phyloP scores from a whole-genome alignment of 257 asterid genomes.

The Voacanga thouarsii region DNA sequence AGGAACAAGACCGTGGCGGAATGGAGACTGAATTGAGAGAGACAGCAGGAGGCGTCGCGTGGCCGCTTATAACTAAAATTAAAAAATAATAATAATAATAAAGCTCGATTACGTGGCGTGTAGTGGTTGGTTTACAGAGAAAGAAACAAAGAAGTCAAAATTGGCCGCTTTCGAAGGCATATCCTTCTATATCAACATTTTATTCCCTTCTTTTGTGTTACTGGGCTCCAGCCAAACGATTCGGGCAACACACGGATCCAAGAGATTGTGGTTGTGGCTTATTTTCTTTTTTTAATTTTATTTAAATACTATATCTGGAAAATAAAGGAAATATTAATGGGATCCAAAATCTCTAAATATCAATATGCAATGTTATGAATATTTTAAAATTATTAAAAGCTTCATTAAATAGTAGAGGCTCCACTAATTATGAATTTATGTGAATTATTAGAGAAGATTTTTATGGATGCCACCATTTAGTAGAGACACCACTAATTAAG shows the following conservation, averaged over 20 bases:
- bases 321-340: too few species aligned
- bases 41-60: constrained; percentile 23
- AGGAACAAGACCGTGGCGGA: constrained; percentile 8
- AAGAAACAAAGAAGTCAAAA: constrained; percentile 1
- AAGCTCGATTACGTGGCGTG: constrained; percentile 2
- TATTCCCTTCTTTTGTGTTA: neutral
- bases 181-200: neutral
- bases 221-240: neutral
- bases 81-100: too few species aligned
- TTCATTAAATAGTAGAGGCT: too few species aligned
- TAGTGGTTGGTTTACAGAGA: constrained; percentile 16
- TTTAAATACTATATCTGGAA: too few species aligned
- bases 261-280: too few species aligned
- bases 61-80: constrained; percentile 28
- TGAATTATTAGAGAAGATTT: too few species aligned
- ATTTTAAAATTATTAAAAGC: too few species aligned
- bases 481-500: too few species aligned
- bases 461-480: too few species aligned
- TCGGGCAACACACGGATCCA: neutral
- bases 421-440: too few species aligned
- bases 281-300: neutral
- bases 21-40: neutral
- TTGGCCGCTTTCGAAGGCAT: constrained; percentile 9
- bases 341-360: too few species aligned
- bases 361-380: too few species aligned